These are phyloP conservation scores for Mycena leptocephala DNA, from an alignment of 768 basidiomycete genomes.

Conservation along the genomic window DNA sequence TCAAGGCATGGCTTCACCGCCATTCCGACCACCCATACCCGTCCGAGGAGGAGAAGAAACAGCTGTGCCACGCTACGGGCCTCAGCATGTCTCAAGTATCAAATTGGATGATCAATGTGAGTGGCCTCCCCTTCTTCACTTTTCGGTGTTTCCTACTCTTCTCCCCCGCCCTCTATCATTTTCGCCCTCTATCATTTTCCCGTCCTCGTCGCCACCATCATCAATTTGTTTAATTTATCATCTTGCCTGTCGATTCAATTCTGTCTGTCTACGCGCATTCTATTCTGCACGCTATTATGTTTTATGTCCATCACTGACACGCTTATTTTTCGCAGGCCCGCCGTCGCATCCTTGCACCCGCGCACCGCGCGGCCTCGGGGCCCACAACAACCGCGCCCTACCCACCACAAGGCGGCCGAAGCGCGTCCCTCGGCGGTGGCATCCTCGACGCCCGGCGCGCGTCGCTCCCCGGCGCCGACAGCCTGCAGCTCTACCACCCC, in stretches of 20 bases:
- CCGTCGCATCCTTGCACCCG: slow-evolving; percentile 87
- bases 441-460: slow-evolving; percentile 68
- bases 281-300: slow-evolving; percentile 32
- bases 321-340: slow-evolving; percentile 68
- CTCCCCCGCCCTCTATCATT: not conserved
- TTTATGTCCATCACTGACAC: slow-evolving; percentile 32
- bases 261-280: slow-evolving; percentile 26
- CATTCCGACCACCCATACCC: slow-evolving; percentile 94
- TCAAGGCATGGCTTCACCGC: slow-evolving; percentile 91
- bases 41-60: slow-evolving; percentile 92
- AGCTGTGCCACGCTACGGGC: slow-evolving; percentile 88
- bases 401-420: slow-evolving; percentile 63
- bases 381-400: slow-evolving; percentile 87
- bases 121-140: slow-evolving; percentile 33
- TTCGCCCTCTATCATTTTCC: slow-evolving; percentile 26
- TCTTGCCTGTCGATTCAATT: slow-evolving; percentile 19
- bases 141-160: slow-evolving; percentile 30
- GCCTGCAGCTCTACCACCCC: slow-evolving; percentile 84
- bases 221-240: slow-evolving; percentile 38
- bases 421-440: slow-evolving; percentile 59
- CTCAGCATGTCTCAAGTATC: slow-evolving; percentile 92
- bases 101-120: slow-evolving; percentile 94
- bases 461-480: slow-evolving; percentile 78
- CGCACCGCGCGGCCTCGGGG: slow-evolving; percentile 81
- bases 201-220: slow-evolving; percentile 27